Evolutionary conservation across 2,329 filamentous ascomycete species (phyloP), one percentile per base, ranked within the genome.

Genomic region (Colletotrichum tropicicola): DNA sequence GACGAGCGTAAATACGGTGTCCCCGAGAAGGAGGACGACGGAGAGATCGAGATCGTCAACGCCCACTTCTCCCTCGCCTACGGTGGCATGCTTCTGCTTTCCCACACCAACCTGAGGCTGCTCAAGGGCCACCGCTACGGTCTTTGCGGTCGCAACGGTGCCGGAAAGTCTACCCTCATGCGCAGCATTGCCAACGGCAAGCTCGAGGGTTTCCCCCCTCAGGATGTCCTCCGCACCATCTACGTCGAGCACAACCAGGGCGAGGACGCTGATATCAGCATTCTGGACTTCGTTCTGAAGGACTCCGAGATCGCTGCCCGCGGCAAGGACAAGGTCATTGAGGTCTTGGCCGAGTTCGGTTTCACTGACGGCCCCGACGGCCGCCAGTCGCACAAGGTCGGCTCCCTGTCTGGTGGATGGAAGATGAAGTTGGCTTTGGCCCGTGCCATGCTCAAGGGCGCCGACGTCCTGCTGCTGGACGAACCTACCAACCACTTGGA

Each of bases 201-300:
- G 85, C 87, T 99, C 4, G 96, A 99, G 79, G 96, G 96, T 8
- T 99, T 99, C 82, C 96, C 96, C 37, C 85, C 93, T 15, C 94
- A 96, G 76, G 94, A 98, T 69, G 91, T 94, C 65, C 89, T 99
- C 73, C 92, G 93, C 72, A 98, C 95, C 10, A 98, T 95, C 81
- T 99, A 98, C 75, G 96, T 99, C 44, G 96, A 99, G 83, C 96
- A 99, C 84, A 98, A 98, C 82, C 95, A 99, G 81, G 96, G 96
- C 59, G 96, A 98, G 79, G 95, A 98, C 79, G 95, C 96, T 35
- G 94, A 98, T 68, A 91, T 98, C 66, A 98, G 90, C 80, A 98
- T 99, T 73, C 85, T 98, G 17, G 92, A 98, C 62, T 99, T 97
- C 76, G 92, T 97, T 69, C 84, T 89, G 68, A 97, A 97, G 80